phyloP scores from a whole-genome alignment of 1,284 basidiomycete species.

The Cryptococcus amylolentus region DNA sequence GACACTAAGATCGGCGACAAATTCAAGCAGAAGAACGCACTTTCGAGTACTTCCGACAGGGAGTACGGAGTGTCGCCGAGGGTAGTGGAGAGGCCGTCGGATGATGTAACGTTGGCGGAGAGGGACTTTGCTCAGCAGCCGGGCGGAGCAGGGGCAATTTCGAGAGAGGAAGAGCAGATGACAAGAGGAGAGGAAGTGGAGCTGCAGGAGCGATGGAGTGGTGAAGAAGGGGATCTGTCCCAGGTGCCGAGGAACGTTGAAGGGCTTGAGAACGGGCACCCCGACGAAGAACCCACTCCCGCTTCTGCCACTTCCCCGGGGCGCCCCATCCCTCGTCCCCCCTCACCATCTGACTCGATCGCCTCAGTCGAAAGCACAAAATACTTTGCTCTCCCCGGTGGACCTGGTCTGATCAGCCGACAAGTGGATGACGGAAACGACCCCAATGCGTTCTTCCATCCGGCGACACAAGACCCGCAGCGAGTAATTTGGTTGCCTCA shows the following conservation, averaged over 20 bases:
- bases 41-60: no score
- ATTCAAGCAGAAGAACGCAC: no score
- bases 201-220: no score
- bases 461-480: conserved; percentile 69
- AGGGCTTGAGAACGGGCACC: background rate
- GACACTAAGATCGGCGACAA: background rate
- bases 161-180: background rate
- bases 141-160: background rate
- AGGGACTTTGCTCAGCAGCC: conserved; percentile 11
- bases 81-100: no score
- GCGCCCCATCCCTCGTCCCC: conserved; percentile 11
- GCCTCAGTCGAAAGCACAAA: conserved; percentile 1
- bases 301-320: conserved; percentile 17
- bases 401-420: conserved; percentile 31
- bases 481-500: conserved; percentile 74
- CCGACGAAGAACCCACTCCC: background rate
- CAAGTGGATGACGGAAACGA: conserved; percentile 29
- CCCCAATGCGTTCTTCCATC: conserved; percentile 65
- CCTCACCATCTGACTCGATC: conserved; percentile 4
- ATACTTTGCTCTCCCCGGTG: conserved; percentile 44
- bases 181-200: background rate
- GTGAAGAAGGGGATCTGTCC: no score
- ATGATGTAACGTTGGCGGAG: conserved; percentile 6
- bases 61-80: no score
- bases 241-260: background rate